phyloP scores from a whole-genome alignment of 768 basidiomycete genomes.

The Boletus coccyginus region DNA sequence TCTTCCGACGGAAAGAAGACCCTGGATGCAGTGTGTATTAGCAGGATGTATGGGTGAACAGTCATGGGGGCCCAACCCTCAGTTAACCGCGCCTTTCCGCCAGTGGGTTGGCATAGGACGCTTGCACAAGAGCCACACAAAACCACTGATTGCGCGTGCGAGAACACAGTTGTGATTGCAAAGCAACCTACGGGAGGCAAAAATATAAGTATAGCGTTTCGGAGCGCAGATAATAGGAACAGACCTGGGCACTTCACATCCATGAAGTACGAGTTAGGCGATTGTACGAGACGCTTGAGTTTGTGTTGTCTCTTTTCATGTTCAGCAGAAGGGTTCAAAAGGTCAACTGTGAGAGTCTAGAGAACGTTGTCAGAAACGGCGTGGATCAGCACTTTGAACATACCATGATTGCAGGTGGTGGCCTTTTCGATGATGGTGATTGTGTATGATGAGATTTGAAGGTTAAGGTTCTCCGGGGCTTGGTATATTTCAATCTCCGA shows the following conservation, averaged over 20 bases:
- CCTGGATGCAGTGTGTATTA: constrained; percentile 46
- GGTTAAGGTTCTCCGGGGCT: constrained; percentile 26
- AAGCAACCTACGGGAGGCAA: constrained; percentile 71
- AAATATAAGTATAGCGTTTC: background rate
- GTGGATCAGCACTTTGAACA: background rate
- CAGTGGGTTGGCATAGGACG: constrained; percentile 96
- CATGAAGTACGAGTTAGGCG: constrained; percentile 99
- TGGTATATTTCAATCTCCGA: constrained; percentile 16
- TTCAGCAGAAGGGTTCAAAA: constrained; percentile 92
- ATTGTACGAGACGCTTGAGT: constrained; percentile 98
- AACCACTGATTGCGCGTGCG: constrained; percentile 97
- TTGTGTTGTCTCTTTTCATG: constrained; percentile 91
- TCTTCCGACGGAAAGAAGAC: constrained; percentile 97
- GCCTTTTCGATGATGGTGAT: constrained; percentile 21
- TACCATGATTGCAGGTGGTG: constrained; percentile 20
- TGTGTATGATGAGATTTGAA: constrained; percentile 17
- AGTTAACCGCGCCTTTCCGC: constrained; percentile 96
- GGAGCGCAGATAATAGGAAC: constrained; percentile 24
- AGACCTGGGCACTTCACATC: constrained; percentile 97
- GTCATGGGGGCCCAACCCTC: constrained; percentile 66
- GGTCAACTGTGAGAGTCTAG: constrained; percentile 94
- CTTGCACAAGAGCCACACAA: constrained; percentile 90
- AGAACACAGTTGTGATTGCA: constrained; percentile 96
- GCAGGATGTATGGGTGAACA: background rate
- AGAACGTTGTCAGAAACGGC: constrained; percentile 4